Evolutionary conservation across 805 yeast species (phyloP), one percentile per base, ranked within the genome.

Genomic region (Wickerhamomyces tratensis): DNA sequence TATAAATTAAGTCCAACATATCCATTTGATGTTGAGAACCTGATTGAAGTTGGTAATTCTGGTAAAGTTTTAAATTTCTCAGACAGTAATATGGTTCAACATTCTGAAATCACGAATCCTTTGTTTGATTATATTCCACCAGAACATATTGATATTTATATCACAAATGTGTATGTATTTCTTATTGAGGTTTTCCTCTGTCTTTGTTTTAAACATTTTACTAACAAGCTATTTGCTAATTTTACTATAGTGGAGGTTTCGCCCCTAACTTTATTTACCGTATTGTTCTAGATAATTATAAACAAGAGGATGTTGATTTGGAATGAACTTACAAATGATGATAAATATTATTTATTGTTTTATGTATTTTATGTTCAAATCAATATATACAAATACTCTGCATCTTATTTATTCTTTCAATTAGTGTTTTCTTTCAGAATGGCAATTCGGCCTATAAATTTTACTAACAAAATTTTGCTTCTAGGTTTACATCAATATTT

Each of bases 191-290:
- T 13, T 30, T 29, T 15, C 15, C 25, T 13, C 14, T 11, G 31
- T 29, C 20, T 14, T 4, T 8, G 25, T 45, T 51, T 34, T n/a
- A 39, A 34, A 15, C 25, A 43, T 49, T 42, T 49, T 7, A 44
- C 20, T 20, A 20, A 20, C 20, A 20, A 20, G 20, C 20, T 20
- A 20, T 20, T 20, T 2, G 20, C 20, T 20, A 20, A 20, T 20
- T 20, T 20, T 20, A 52, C 62, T 41, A 5, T 34, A 52, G 56
- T 44, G 98, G 98, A 40, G 98, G 98, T 13, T 88, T 85, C 59
- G 86, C 98, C 26, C 98, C 98, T 39, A 86, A 91, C 53, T 93
- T 93, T 65, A 84, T 93, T 42, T 93, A 93, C 64, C 81, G 98
- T 64, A 84, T 93, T 43, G 95, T 93, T 20, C 76, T 89, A 67